Conservation (phyloP, 2,329 filamentous ascomycete species). For the Alternaria metachromatica region DNA sequence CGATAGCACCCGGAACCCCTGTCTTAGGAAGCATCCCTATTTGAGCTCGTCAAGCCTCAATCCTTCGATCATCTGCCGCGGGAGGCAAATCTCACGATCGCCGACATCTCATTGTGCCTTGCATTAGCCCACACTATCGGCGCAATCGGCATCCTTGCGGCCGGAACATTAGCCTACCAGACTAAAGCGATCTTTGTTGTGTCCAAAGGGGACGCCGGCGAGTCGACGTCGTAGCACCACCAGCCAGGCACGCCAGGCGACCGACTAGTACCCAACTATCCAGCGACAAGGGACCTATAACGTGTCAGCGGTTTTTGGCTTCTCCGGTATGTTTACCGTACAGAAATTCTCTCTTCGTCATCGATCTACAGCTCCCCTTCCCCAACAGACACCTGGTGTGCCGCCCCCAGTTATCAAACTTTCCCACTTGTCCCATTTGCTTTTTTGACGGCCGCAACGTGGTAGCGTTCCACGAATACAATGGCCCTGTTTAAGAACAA, state of each 20-base stretch:
- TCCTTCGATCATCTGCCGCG: constrained; percentile 2
- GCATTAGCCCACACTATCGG: constrained; percentile 8
- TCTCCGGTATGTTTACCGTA: constrained; percentile 29
- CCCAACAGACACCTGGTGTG: constrained; percentile 6
- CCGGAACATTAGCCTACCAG: constrained; percentile 8
- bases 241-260: constrained; percentile 1
- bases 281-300: constrained; percentile 6
- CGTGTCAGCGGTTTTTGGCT: constrained; percentile 11
- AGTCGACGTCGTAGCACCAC: constrained; percentile 3
- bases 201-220: constrained; percentile 8
- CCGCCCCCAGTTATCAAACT: constrained; percentile 1
- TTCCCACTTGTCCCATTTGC: constrained; percentile 1
- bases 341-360: constrained; percentile 26
- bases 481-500: constrained; percentile 41
- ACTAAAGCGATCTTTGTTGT: constrained; percentile 1
- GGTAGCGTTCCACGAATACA: neutral
- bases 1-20: neutral
- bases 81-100: constrained; percentile 1
- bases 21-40: constrained; percentile 1
- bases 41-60: constrained; percentile 3
- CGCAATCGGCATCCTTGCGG: constrained; percentile 3
- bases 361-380: constrained; percentile 17
- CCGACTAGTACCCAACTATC: constrained; percentile 5
- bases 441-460: neutral
- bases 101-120: constrained; percentile 11